phyloP scores from a whole-genome alignment of 192 early-diverging fungal species.

The Gonapodya prolifera region DNA sequence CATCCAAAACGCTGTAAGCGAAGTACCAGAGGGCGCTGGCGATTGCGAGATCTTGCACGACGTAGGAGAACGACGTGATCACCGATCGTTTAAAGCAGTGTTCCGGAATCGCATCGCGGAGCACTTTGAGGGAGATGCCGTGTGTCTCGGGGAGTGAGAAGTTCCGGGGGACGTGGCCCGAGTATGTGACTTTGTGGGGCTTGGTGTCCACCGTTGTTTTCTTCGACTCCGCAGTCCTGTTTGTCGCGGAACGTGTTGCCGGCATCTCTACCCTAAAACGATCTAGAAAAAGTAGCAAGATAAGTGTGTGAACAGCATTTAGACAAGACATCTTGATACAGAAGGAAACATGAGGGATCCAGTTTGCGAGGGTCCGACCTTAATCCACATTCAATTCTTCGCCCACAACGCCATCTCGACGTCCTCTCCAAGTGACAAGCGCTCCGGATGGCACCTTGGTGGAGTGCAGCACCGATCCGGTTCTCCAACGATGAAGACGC shows the following conservation, averaged over 20 bases:
- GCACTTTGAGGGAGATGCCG: constrained; percentile 78
- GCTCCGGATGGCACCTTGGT: too few relatives aligned
- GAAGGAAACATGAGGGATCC: too few relatives aligned
- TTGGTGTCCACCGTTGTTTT: not conserved
- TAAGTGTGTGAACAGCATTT: too few relatives aligned
- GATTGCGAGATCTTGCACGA: constrained; percentile 61
- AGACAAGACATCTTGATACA: too few relatives aligned
- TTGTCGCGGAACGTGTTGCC: not conserved
- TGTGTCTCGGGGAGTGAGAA: not conserved
- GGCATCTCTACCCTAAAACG: too few relatives aligned
- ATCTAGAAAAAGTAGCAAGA: too few relatives aligned
- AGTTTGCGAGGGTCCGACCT: too few relatives aligned
- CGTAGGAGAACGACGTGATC: constrained; percentile 63
- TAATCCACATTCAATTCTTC: too few relatives aligned
- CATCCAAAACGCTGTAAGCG: constrained; percentile 40
- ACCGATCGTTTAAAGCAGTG: constrained; percentile 86
- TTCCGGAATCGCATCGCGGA: constrained; percentile 77
- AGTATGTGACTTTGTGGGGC: not conserved
- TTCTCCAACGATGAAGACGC: too few relatives aligned
- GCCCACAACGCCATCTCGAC: too few relatives aligned
- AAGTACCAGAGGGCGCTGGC: constrained; percentile 46
- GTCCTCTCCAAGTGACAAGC: too few relatives aligned
- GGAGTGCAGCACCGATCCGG: too few relatives aligned
- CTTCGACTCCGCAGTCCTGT: not conserved
- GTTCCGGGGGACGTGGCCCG: not conserved